Conservation (phyloP, 1,139 yeast species). For the Yamadazyma songkhlaensis region DNA sequence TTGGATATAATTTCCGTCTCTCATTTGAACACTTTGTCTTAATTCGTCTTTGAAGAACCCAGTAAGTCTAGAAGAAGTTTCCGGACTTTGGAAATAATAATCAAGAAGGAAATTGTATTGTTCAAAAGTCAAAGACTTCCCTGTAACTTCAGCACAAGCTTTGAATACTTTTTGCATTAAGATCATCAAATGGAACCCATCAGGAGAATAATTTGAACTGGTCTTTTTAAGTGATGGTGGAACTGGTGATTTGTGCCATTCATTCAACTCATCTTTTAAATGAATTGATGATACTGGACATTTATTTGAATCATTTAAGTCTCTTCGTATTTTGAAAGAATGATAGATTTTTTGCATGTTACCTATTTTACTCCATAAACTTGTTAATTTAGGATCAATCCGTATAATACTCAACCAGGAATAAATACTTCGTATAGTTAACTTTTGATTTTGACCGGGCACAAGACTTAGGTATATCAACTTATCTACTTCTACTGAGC, state of each 20-base stretch:
- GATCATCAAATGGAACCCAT: too few relatives aligned
- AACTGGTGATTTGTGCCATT: neutral
- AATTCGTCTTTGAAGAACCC: constrained; percentile 28
- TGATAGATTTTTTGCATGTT: constrained; percentile 42
- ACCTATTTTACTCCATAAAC: constrained; percentile 42
- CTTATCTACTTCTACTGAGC: neutral
- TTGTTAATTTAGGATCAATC: constrained; percentile 41
- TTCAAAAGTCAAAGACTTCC: constrained; percentile 20
- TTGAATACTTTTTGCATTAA: constrained; percentile 10
- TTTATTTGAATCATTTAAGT: neutral
- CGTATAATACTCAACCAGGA: constrained; percentile 42
- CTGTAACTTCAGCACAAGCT: constrained; percentile 20
- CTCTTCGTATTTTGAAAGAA: constrained; percentile 14
- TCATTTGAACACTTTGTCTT: constrained; percentile 13
- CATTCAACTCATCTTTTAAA: neutral
- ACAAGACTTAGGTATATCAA: neutral
- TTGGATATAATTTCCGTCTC: too few relatives aligned
- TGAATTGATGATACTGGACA: constrained; percentile 46
- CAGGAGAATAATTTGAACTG: too few relatives aligned
- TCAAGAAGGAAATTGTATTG: constrained; percentile 35
- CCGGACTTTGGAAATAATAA: constrained; percentile 24
- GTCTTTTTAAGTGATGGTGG: neutral
- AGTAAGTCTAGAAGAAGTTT: constrained; percentile 24
- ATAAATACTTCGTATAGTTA: constrained; percentile 20
- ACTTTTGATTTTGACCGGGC: too few relatives aligned